Evolutionary conservation across 2,329 filamentous ascomycete species (phyloP), one percentile per base, ranked within the genome.

Genomic region (Trichoderma sp.): DNA sequence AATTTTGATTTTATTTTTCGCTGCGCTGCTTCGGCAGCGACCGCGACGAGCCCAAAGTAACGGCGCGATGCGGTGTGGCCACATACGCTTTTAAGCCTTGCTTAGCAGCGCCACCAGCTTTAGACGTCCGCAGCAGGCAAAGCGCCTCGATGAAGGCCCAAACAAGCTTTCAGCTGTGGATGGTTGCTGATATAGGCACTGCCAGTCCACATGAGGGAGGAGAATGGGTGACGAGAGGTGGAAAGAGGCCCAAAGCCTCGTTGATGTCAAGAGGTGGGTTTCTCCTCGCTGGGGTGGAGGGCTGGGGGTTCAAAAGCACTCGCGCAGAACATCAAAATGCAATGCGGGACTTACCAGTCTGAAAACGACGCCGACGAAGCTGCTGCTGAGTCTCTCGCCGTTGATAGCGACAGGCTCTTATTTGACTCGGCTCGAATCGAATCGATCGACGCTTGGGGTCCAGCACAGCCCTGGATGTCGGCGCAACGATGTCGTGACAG

Each of bases 51-150:
- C 55, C 58, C 63, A 67, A 67, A 67, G 47, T 21, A 33, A 35
- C 63, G 55, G 63, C 53, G 63, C 63, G 63, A 52, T 61, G 65
- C 56, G 65, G 65, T 61, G 65, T 68, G 57, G 65, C 53, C 57
- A 61, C 56, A 57, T 49, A 27, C 47, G 24, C 40, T 55, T 53
- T 56, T 56, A 56, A 35, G 62, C 62, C 37, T 66, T 40, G 43
- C 43, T 47, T 33, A 57, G 65, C 57, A 57, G 65, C 65, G 65
- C 65, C 65, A 68, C 65, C 60, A 19, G 56, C 7, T 24, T 21
- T 43, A 21, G 21, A 61, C 56, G 35, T 19, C 43, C 57, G 65
- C 65, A 31, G 57, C 33, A 47, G 65, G 65, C 24, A 53, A 68
- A 55, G 57, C 56, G 64, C 55, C 11, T 53, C n/a, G 57, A 61